Evolutionary conservation across 768 basidiomycete species (phyloP).

Genomic region (Tephrocybe sp.): DNA sequence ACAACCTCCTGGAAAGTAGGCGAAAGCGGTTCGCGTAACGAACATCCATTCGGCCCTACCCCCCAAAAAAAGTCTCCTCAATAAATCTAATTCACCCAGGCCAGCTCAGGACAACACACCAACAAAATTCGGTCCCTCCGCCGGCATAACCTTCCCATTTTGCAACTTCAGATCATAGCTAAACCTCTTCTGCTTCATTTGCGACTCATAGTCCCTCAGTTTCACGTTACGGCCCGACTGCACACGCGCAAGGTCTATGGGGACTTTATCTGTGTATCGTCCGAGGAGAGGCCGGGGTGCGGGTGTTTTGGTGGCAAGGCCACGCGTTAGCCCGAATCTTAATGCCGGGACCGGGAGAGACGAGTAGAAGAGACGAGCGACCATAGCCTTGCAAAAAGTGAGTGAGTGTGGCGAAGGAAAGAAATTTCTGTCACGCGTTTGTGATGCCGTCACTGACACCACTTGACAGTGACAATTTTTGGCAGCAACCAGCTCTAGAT

Average conservation of each 20-base stretch:
- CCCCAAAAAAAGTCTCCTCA: neutral
- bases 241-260: slow-evolving; percentile 8
- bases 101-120: neutral
- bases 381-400: neutral
- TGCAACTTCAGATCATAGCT: slow-evolving; percentile 11
- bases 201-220: slow-evolving; percentile 10
- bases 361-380: neutral
- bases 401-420: too few species aligned
- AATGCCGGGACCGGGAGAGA: slow-evolving; percentile 1
- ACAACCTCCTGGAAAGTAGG: slow-evolving; percentile 14
- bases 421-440: too few species aligned
- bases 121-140: slow-evolving; percentile 8
- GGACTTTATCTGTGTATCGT: slow-evolving; percentile 11
- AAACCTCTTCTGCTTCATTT: slow-evolving; percentile 7
- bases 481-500: too few species aligned
- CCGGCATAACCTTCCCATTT: neutral
- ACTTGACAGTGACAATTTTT: too few species aligned
- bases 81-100: neutral
- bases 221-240: slow-evolving; percentile 8
- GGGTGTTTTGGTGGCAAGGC: slow-evolving; percentile 4
- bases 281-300: slow-evolving; percentile 5
- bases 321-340: neutral
- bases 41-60: slow-evolving; percentile 9
- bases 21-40: slow-evolving; percentile 10
- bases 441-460: too few species aligned